Percentiles rank a stretch among this genome's conserved stretches.
Conservation (phyloP, 768 basidiomycete species). For the Hebeloma cylindrosporum region DNA sequence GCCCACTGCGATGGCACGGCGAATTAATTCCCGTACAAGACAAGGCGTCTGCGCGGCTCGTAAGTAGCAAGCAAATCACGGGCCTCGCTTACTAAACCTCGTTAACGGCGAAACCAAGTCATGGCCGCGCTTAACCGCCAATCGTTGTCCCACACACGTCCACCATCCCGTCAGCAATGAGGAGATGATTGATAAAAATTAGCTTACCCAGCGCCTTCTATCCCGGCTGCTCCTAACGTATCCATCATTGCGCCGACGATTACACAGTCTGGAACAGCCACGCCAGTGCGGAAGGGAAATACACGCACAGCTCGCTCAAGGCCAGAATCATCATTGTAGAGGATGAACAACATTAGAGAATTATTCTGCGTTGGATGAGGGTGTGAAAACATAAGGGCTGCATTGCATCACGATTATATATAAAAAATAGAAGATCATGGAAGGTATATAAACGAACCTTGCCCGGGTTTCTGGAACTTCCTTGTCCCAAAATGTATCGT, state of each 20-base stretch:
- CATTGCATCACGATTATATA: background rate
- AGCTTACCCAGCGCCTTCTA: conserved; percentile 78
- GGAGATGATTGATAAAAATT: too few species aligned
- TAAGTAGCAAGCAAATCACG: background rate
- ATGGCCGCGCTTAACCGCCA: conserved; percentile 50
- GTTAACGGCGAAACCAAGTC: conserved; percentile 45
- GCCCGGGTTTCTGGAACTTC: conserved; percentile 25
- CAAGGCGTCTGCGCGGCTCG: too few species aligned
- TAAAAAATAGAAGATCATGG: background rate
- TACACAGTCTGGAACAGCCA: conserved; percentile 77
- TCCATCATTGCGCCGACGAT: conserved; percentile 57
- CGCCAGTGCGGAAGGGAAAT: conserved; percentile 85
- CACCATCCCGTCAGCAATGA: too few species aligned
- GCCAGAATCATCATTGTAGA: conserved; percentile 53
- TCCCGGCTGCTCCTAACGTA: conserved; percentile 64
- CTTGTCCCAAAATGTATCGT: conserved; percentile 27
- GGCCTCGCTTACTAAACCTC: background rate
- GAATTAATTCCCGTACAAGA: too few species aligned
- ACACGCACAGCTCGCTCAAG: conserved; percentile 69
- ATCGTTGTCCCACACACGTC: conserved; percentile 32
- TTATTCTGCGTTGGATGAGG: conserved; percentile 49
- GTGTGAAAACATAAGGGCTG: conserved; percentile 63
- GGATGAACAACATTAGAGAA: conserved; percentile 51
- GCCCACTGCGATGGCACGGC: too few species aligned
- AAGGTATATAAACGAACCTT: conserved; percentile 26